A percentile compares a stretch with the other conserved stretches of the same genome.
phyloP scores from a whole-genome alignment of 2,329 filamentous ascomycete species.

The Fragosphaeria purpurea region DNA sequence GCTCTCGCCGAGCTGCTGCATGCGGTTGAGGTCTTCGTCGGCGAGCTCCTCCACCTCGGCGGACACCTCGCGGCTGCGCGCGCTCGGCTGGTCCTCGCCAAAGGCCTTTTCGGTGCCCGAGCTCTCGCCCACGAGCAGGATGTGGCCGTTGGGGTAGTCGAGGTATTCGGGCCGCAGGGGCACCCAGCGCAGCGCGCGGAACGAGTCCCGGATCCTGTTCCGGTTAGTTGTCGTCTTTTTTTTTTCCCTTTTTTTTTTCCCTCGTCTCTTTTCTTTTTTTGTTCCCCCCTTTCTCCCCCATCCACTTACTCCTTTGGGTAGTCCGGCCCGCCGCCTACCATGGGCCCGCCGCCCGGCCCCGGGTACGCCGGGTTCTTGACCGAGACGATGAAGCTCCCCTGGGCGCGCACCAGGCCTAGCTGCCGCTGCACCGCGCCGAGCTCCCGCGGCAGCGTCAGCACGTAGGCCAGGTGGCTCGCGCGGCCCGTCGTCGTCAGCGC shows the following conservation, averaged over 20 bases:
- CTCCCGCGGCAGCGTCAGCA: conserved; percentile 62
- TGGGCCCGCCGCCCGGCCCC: conserved; percentile 54
- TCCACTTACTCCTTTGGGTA: conserved; percentile 57
- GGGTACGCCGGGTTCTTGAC: conserved; percentile 69
- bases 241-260: too few species aligned
- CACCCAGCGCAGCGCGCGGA: conserved; percentile 63
- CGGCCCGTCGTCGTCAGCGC: conserved; percentile 63
- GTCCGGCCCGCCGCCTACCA: conserved; percentile 37
- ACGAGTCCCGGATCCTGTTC: conserved; percentile 26
- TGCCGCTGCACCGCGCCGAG: conserved; percentile 64
- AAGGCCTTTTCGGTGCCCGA: conserved; percentile 46
- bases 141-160: conserved; percentile 63
- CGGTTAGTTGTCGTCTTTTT: too few species aligned
- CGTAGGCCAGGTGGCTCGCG: conserved; percentile 69
- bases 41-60: conserved; percentile 67
- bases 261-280: neutral
- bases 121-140: conserved; percentile 68
- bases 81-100: conserved; percentile 45
- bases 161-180: conserved; percentile 64
- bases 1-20: conserved; percentile 39
- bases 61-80: conserved; percentile 51
- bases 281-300: too few species aligned
- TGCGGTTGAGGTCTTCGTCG: conserved; percentile 60
- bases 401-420: conserved; percentile 53
- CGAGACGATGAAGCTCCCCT: conserved; percentile 69